Evolutionary conservation across 1,284 basidiomycete genomes (phyloP).

Genomic region (Papiliotrema terrestris): DNA sequence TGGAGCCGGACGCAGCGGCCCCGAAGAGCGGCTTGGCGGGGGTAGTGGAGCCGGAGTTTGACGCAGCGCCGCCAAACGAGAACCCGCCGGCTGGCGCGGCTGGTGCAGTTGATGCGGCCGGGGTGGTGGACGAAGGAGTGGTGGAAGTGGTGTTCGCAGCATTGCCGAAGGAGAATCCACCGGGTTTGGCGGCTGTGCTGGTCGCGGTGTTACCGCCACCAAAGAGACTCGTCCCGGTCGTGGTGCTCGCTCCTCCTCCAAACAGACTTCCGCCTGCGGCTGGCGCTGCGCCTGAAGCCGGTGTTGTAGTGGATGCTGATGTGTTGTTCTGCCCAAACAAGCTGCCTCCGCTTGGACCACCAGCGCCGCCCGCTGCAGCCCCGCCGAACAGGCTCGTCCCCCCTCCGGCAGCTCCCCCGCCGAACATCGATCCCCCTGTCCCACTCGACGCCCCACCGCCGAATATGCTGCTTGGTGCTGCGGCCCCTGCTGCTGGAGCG

Average conservation of each 20-base stretch:
- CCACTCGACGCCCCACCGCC: no score
- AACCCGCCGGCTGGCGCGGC: conserved; percentile 9
- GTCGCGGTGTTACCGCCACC: background rate
- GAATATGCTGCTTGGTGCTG: no score
- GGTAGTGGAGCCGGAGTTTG: conserved; percentile 25
- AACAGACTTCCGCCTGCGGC: conserved; percentile 1
- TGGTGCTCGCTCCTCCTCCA: conserved; percentile 3
- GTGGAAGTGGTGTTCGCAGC: conserved; percentile 9
- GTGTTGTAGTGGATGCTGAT: no score
- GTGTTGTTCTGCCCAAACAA: no score
- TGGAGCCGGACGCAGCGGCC: conserved; percentile 16
- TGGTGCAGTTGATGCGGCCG: conserved; percentile 8
- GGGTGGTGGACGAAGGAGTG: conserved; percentile 10
- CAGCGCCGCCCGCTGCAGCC: no score
- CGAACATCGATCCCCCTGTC: no score
- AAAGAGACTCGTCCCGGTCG: background rate
- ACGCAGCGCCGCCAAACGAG: conserved; percentile 15
- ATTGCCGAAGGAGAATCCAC: conserved; percentile 17
- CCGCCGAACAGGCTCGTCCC: no score
- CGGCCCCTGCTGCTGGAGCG: no score
- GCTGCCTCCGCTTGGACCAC: no score
- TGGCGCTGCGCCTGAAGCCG: background rate
- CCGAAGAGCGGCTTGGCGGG: conserved; percentile 42
- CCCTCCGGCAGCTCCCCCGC: no score
- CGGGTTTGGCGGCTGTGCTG: conserved; percentile 6